Evolutionary conservation across 495 filamentous ascomycete genomes (phyloP).

Genomic region (Xylaria grammica): DNA sequence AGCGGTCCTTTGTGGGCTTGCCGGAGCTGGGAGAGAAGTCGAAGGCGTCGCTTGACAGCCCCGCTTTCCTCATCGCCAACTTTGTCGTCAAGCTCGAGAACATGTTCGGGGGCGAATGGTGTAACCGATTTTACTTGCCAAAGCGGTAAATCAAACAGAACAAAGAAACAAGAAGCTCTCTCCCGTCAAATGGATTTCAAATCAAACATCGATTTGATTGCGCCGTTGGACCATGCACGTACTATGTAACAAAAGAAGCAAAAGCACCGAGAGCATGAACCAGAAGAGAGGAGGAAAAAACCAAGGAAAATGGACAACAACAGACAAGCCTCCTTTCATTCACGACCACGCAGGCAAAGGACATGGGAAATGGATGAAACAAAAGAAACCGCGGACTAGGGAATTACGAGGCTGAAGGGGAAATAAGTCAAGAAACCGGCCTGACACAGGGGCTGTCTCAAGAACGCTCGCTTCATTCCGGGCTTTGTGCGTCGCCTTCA

Average conservation of each 20-base stretch:
- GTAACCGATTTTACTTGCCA: neutral
- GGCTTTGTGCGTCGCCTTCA: neutral
- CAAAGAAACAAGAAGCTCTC: too few species aligned
- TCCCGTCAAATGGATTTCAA: neutral
- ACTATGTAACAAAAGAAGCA: neutral
- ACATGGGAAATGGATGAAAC: constrained; percentile 24
- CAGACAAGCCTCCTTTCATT: too few species aligned
- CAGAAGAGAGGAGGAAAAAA: constrained; percentile 9
- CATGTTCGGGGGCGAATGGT: constrained; percentile 38
- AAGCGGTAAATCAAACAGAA: neutral
- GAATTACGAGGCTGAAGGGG: constrained; percentile 30
- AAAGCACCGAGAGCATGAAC: neutral
- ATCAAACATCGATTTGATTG: neutral
- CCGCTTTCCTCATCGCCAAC: constrained; percentile 51
- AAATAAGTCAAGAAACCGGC: constrained; percentile 17
- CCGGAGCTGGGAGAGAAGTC: constrained; percentile 34
- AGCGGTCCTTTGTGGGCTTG: constrained; percentile 35
- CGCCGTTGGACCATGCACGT: neutral
- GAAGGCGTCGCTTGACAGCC: constrained; percentile 46
- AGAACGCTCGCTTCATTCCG: constrained; percentile 17
- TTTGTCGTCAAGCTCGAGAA: constrained; percentile 54
- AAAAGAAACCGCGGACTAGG: constrained; percentile 17
- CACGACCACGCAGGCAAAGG: constrained; percentile 16
- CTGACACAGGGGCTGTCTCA: constrained; percentile 45
- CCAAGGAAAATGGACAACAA: constrained; percentile 20